Base-by-base conservation (phyloP, 441 rosid species). In the Eruca vesicaria region DNA sequence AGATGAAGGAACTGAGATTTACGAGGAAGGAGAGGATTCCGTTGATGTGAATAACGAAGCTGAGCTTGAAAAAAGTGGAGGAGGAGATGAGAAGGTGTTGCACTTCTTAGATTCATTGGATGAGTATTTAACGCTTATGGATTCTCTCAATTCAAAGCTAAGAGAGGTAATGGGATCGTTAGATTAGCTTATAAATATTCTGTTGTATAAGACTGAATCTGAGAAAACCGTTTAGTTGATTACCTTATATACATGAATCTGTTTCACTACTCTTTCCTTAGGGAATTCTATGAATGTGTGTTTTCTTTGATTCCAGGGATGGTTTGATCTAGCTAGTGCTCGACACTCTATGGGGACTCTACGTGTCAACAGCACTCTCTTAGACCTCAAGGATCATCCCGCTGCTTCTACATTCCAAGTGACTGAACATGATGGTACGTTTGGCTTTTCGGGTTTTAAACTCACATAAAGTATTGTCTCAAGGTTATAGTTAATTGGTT, bases 251-350 rank as follows among this genome's bases (percentile, higher is more conserved):
- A n/a, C n/a, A 19, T 11, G 35, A 50, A 48, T 23, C 35, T 45
- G 19, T 2, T 4, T 63, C 55, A 71, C 19, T 45, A n/a, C 36
- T 64, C 38, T 64, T n/a, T 6, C 41, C 12, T 48, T 62, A 7
- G 16, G 15, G 16, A 68, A 73, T 5, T 63, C 21, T 19, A 15
- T 45, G 38, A 60, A 52, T 52, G 26, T 70, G 16, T 62, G 8
- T 62, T 62, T 38, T 75, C 57, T 5, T 43, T 45, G 16, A n/a
- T 43, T 48, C 11, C 75, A 95, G 98, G 99, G 98, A 72, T 96
- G 99, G 99, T 68, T 96, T 65, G 96, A 96, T 68, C 69, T 96
- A 70, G 96, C 98, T 8, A 84, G 97, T 82, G 97, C 98, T 59
- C 79, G 97, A 28, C 97, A 93, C 72, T 89, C 98, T 6, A 91